A percentile compares a stretch with the other conserved stretches of the same genome.
phyloP scores from a whole-genome alignment of 805 yeast species.

The Pichia kluyveri region DNA sequence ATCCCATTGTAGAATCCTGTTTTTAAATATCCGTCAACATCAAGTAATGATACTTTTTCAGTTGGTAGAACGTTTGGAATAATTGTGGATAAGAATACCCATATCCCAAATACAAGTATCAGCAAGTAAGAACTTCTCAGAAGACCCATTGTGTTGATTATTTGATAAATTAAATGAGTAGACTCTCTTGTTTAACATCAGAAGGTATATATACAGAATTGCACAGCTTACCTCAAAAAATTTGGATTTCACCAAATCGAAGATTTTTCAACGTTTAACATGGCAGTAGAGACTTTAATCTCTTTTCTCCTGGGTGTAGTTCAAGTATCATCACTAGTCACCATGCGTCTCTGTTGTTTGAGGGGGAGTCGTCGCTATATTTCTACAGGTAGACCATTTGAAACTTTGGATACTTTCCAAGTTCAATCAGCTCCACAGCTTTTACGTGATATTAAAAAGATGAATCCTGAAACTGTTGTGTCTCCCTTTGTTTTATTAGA shows the following conservation, averaged over 20 bases:
- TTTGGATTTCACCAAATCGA: too few relatives aligned
- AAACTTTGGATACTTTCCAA: neutral
- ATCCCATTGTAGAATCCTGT: slow-evolving; percentile 14
- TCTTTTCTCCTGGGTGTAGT: too few relatives aligned
- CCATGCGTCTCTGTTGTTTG: too few relatives aligned
- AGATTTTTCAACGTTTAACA: too few relatives aligned
- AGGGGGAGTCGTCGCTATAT: neutral
- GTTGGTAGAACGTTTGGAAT: slow-evolving; percentile 4
- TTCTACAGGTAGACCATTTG: slow-evolving; percentile 6
- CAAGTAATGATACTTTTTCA: neutral
- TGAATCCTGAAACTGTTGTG: slow-evolving; percentile 1
- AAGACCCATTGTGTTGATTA: slow-evolving; percentile 1
- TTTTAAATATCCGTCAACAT: slow-evolving; percentile 14
- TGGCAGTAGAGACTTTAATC: too few relatives aligned
- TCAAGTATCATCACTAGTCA: too few relatives aligned
- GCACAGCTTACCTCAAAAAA: too few relatives aligned
- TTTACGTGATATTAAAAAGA: neutral
- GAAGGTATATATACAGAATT: too few relatives aligned
- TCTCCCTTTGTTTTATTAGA: slow-evolving; percentile 10
- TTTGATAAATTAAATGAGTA: neutral
- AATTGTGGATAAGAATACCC: slow-evolving; percentile 9
- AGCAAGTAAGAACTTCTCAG: slow-evolving; percentile 1
- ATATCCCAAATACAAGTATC: neutral
- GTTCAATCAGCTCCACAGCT: neutral
- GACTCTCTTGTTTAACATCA: too few relatives aligned